Conservation (phyloP, 2,329 filamentous ascomycete species). For the Colletotrichum sp. region DNA sequence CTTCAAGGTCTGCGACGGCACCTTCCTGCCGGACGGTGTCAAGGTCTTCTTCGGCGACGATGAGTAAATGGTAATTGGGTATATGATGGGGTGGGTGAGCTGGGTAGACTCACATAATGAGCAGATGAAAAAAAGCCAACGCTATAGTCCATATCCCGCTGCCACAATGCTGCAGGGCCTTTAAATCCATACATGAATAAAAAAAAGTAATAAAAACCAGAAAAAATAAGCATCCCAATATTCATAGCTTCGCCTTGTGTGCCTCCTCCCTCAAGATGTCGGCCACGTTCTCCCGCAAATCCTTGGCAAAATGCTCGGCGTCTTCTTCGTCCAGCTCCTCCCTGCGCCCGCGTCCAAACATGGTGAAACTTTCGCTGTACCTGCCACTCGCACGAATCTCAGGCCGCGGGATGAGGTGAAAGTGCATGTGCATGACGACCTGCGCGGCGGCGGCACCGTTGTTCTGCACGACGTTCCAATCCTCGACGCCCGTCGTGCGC, state of each 20-base stretch:
- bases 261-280: constrained; percentile 42
- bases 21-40: constrained; percentile 66
- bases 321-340: constrained; percentile 81
- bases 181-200: constrained; percentile 9
- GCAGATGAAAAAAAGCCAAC: neutral
- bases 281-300: constrained; percentile 55
- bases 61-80: constrained; percentile 55
- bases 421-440: constrained; percentile 92
- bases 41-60: constrained; percentile 87
- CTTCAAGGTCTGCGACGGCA: constrained; percentile 83
- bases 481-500: constrained; percentile 71
- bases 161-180: neutral
- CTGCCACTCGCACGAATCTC: constrained; percentile 61
- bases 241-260: constrained; percentile 43
- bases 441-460: constrained; percentile 90
- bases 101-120: constrained; percentile 10
- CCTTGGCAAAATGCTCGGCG: constrained; percentile 62
- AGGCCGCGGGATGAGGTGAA: constrained; percentile 89
- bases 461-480: constrained; percentile 98
- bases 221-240: neutral
- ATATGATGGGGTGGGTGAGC: neutral
- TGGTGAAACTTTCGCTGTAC: constrained; percentile 73
- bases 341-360: constrained; percentile 78
- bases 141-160: neutral
- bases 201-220: neutral